Percentiles rank a stretch among this genome's conserved stretches.
Evolutionary conservation across 148 eudicot species (phyloP).

Genomic region (Amaranthus cruentus): DNA sequence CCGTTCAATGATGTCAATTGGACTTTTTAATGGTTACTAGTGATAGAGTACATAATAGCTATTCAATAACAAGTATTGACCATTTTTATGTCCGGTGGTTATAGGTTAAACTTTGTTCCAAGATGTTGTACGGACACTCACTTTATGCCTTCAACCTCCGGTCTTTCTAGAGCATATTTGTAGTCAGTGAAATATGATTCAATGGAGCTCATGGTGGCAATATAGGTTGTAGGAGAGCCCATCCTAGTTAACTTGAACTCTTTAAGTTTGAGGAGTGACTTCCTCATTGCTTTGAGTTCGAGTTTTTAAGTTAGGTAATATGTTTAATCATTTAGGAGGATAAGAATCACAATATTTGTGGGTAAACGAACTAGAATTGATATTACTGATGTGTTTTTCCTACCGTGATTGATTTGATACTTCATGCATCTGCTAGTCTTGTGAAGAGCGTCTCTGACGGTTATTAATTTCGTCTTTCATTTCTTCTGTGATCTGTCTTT

Average conservation of each 20-base stretch:
- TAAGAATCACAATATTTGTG: neutral
- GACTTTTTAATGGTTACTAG: neutral
- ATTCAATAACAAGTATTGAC: neutral
- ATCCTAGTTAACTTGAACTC: neutral
- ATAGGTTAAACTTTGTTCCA: neutral
- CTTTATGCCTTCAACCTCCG: neutral
- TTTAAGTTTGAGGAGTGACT: neutral
- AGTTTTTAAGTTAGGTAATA: neutral
- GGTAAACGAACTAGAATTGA: neutral
- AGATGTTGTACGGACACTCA: neutral
- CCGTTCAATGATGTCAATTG: neutral
- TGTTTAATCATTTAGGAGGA: neutral
- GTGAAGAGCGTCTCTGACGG: neutral
- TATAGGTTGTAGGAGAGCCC: neutral
- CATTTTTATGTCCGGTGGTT: neutral
- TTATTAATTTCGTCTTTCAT: too few relatives aligned
- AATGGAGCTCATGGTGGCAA: neutral
- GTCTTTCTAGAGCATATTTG: neutral
- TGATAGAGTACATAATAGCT: neutral
- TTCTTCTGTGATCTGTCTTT: neutral
- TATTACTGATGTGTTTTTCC: neutral
- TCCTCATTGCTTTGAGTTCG: neutral
- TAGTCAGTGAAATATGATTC: neutral
- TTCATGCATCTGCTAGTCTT: neutral
- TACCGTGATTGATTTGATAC: constrained; percentile 1